Evolutionary conservation across 2,329 filamentous ascomycete genomes (phyloP).

Genomic region (Hypoxylon sp.): DNA sequence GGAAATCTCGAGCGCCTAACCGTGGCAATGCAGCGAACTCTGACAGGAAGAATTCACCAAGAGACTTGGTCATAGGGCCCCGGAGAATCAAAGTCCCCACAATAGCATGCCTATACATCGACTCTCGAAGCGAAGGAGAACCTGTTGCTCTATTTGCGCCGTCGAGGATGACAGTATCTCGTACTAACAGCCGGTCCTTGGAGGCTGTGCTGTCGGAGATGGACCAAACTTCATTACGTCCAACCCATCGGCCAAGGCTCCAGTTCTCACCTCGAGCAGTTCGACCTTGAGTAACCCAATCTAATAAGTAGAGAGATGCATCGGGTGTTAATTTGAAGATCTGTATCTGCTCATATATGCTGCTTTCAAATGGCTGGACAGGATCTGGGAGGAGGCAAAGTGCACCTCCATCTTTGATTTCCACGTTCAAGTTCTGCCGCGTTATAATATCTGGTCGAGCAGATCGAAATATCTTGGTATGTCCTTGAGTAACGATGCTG

Average conservation of each 20-base stretch:
- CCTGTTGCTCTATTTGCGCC: constrained; percentile 61
- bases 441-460: constrained; percentile 68
- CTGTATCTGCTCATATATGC: constrained; percentile 87
- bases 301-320: constrained; percentile 82
- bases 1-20: constrained; percentile 86
- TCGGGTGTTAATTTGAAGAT: constrained; percentile 74
- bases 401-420: constrained; percentile 65
- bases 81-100: constrained; percentile 89
- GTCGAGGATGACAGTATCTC: constrained; percentile 86
- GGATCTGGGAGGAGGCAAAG: constrained; percentile 87
- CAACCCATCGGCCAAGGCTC: constrained; percentile 84
- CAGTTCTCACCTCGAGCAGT: constrained; percentile 89
- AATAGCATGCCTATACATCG: constrained; percentile 82
- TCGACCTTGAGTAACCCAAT: constrained; percentile 95
- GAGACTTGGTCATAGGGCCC: constrained; percentile 75
- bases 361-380: constrained; percentile 89
- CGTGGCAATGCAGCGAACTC: constrained; percentile 85
- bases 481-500: constrained; percentile 78
- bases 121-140: constrained; percentile 64
- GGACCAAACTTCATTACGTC: constrained; percentile 89
- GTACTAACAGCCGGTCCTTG: constrained; percentile 76
- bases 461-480: constrained; percentile 96
- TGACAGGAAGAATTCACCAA: constrained; percentile 81
- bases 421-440: constrained; percentile 68
- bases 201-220: constrained; percentile 52